Evolutionary conservation across 169 alveolate genomes (phyloP).

Genomic region (Pseudocohnilembus persalinus): DNA sequence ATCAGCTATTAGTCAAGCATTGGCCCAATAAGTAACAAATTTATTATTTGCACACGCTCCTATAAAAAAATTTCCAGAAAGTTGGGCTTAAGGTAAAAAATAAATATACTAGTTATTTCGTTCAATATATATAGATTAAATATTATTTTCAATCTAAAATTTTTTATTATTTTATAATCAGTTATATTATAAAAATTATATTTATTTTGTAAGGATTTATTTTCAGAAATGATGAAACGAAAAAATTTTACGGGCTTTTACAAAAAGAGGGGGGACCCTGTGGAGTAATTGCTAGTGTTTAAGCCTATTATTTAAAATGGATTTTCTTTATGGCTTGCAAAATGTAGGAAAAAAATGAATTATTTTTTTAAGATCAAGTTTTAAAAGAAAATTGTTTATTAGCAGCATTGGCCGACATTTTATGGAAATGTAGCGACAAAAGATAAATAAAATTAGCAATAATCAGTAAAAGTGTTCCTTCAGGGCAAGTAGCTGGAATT

Average conservation of each 20-base stretch:
- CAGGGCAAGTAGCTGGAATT: constrained; percentile 18
- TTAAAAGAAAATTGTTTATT: constrained; percentile 51
- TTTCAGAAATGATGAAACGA: constrained; percentile 36
- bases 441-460: constrained; percentile 19
- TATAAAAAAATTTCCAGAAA: background rate
- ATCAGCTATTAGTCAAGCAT: background rate
- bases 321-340: constrained; percentile 27
- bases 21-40: background rate
- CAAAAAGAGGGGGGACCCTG: constrained; percentile 73
- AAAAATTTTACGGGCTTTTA: constrained; percentile 54
- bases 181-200: too few species aligned
- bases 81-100: background rate
- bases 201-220: constrained; percentile 38
- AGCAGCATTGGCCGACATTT: constrained; percentile 58
- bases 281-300: constrained; percentile 57
- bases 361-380: background rate
- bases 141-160: too few species aligned
- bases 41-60: background rate
- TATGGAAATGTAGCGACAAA: constrained; percentile 34
- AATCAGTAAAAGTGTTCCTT: constrained; percentile 13
- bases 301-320: constrained; percentile 55
- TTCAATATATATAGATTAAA: too few species aligned
- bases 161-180: too few species aligned
- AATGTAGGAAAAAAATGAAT: background rate
- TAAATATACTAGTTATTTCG: too few species aligned